These are phyloP conservation scores for Monilinia vaccinii-corymbosi DNA, from an alignment of 2,329 filamentous ascomycete species.

Conservation along the genomic window DNA sequence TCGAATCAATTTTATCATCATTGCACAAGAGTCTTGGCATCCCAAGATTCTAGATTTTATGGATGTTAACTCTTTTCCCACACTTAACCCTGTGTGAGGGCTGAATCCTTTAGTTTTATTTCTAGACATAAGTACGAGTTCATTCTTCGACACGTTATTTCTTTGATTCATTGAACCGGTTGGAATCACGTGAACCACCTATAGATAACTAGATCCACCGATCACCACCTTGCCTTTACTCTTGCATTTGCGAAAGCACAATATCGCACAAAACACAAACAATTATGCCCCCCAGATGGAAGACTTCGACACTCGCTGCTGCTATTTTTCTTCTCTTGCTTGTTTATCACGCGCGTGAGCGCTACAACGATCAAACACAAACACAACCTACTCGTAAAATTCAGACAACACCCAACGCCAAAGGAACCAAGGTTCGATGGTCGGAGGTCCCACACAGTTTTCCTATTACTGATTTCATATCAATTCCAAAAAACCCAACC, in stretches of 20 bases:
- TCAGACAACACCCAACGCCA: background rate
- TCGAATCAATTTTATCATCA: background rate
- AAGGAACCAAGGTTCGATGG: background rate
- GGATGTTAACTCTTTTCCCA: background rate
- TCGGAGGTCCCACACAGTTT: constrained; percentile 4
- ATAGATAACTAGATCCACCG: too few relatives aligned
- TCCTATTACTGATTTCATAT: constrained; percentile 9
- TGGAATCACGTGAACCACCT: too few relatives aligned
- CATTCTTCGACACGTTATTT: background rate
- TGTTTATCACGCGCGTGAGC: background rate
- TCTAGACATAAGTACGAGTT: background rate
- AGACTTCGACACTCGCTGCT: background rate
- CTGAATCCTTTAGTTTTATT: background rate
- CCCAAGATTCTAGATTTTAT: background rate
- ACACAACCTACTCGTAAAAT: background rate
- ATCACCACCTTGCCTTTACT: too few relatives aligned
- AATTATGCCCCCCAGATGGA: constrained; percentile 4
- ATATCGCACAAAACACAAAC: background rate
- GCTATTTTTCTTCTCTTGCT: background rate
- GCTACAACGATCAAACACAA: background rate
- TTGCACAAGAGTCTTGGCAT: background rate
- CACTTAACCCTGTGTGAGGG: background rate
- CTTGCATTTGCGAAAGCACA: background rate
- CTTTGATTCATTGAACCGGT: background rate
- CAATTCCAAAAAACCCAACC: constrained; percentile 6